phyloP scores from a whole-genome alignment of 192 early-diverging fungal species.

The Kickxella alabastrina region DNA sequence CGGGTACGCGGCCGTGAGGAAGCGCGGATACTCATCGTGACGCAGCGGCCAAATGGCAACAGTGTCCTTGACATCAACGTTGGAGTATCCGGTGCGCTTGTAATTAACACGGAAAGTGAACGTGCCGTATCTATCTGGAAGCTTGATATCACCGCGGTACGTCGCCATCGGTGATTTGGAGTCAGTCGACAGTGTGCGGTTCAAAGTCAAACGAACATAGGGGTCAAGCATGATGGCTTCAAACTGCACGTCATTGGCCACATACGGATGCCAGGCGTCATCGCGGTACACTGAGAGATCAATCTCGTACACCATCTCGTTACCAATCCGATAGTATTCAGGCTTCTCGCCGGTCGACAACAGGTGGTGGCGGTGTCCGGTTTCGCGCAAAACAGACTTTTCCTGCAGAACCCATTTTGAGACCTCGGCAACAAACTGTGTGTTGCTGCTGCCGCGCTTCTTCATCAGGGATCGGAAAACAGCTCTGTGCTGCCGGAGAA shows the following conservation, averaged over 20 bases:
- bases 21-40: constrained; percentile 95
- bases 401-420: constrained; percentile 91
- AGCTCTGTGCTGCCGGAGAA: constrained; percentile 79
- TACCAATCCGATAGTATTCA: constrained; percentile 86
- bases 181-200: constrained; percentile 12
- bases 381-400: constrained; percentile 68
- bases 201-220: constrained; percentile 78
- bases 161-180: constrained; percentile 9
- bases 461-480: constrained; percentile 73
- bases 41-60: constrained; percentile 87
- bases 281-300: constrained; percentile 75
- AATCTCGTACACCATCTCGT: constrained; percentile 84
- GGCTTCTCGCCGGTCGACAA: constrained; percentile 62
- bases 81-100: constrained; percentile 78
- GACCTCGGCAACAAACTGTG: constrained; percentile 68
- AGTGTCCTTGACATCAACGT: constrained; percentile 66
- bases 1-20: constrained; percentile 86
- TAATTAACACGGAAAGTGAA: constrained; percentile 97
- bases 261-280: constrained; percentile 80
- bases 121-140: constrained; percentile 96
- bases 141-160: constrained; percentile 55
- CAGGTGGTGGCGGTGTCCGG: constrained; percentile 55
- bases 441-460: constrained; percentile 55
- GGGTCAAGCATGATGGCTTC: constrained; percentile 97
- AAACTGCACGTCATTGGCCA: constrained; percentile 71